These are phyloP conservation scores for Plantago coronopus DNA, from an alignment of 305 asterid species.

Conservation along the genomic window DNA sequence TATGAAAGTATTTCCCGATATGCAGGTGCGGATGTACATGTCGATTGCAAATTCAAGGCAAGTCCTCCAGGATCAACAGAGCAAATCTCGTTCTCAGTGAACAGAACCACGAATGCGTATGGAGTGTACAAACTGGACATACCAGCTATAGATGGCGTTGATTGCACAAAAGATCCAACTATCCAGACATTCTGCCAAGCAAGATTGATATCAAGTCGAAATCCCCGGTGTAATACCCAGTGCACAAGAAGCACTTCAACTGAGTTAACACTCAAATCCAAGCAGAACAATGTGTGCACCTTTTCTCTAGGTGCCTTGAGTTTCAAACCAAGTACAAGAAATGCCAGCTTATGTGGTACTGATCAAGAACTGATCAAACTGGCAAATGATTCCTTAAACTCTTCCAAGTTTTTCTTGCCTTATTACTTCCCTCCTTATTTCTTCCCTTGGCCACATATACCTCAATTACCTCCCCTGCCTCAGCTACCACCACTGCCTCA, in stretches of 20 bases:
- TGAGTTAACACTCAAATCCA: constrained; percentile 37
- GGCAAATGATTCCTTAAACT: constrained; percentile 19
- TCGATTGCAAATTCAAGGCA: constrained; percentile 45
- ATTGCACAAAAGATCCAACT: constrained; percentile 35
- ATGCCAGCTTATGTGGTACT: constrained; percentile 32
- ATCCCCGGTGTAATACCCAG: constrained; percentile 29
- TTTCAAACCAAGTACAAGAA: constrained; percentile 32
- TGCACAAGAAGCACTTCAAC: constrained; percentile 24
- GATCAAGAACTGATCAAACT: background rate
- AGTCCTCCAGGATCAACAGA: constrained; percentile 34
- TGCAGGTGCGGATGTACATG: constrained; percentile 43
- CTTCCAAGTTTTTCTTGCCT: constrained; percentile 38
- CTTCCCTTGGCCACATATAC: constrained; percentile 31
- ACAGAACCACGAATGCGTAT: constrained; percentile 40
- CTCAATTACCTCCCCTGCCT: constrained; percentile 33
- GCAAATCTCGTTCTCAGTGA: constrained; percentile 41
- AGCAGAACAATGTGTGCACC: constrained; percentile 30
- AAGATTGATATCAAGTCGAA: constrained; percentile 24
- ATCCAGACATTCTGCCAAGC: constrained; percentile 40
- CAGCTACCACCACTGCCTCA: constrained; percentile 24
- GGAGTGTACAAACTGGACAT: constrained; percentile 50
- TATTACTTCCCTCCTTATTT: constrained; percentile 39
- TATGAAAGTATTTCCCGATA: background rate
- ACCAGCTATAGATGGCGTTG: constrained; percentile 38
- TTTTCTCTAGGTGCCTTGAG: constrained; percentile 41